Conservation (phyloP, 2,329 filamentous ascomycete genomes). For the Botrytis deweyae region DNA sequence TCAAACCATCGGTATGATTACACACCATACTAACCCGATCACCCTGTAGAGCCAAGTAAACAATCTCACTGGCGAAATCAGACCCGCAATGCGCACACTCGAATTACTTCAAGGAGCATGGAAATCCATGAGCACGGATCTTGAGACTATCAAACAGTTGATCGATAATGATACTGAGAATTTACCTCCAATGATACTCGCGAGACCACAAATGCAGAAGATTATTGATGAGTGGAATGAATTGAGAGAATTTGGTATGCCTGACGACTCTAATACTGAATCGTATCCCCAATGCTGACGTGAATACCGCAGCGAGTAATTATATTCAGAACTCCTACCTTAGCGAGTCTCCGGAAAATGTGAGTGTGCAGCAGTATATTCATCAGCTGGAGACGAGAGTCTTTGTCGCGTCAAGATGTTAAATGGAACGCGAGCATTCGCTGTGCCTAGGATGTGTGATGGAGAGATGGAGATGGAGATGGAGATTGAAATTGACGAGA, state of each 20-base stretch:
- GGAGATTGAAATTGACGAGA: too few relatives aligned
- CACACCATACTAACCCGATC: not conserved
- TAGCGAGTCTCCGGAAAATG: conserved; percentile 1
- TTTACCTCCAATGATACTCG: conserved; percentile 1
- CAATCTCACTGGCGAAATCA: not conserved
- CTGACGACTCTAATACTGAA: too few relatives aligned
- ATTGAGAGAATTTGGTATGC: conserved; percentile 8
- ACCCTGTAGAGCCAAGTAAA: not conserved
- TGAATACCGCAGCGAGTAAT: not conserved
- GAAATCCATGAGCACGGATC: conserved; percentile 6
- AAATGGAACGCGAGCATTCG: not conserved
- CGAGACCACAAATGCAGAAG: not conserved
- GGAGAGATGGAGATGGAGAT: not conserved
- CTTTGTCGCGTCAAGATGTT: not conserved
- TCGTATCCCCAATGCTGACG: not conserved
- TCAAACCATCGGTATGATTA: too few relatives aligned
- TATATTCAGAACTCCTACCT: conserved; percentile 11
- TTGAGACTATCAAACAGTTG: not conserved
- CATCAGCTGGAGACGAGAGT: not conserved
- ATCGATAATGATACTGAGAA: conserved; percentile 2
- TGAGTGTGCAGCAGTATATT: conserved; percentile 5
- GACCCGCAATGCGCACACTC: conserved; percentile 3
- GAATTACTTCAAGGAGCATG: conserved; percentile 4
- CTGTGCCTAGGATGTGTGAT: not conserved
- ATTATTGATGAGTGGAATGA: conserved; percentile 10